phyloP scores from a whole-genome alignment of 805 yeast genomes.

The Cyberlindnera euphorbiiphila region DNA sequence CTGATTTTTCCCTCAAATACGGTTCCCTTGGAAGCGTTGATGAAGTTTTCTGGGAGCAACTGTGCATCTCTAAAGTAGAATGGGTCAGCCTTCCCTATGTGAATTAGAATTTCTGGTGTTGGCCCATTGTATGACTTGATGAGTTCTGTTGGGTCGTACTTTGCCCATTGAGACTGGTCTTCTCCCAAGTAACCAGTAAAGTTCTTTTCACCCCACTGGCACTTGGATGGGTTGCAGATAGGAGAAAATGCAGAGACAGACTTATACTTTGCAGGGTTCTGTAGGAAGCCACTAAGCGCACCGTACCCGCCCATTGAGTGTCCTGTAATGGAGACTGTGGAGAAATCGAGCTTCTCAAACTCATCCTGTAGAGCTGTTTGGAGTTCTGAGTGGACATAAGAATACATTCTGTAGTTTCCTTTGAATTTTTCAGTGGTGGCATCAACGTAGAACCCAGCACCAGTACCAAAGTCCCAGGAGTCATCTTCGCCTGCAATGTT shows the following conservation, averaged over 20 bases:
- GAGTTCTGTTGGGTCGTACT: constrained; percentile 83
- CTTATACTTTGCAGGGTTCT: constrained; percentile 66
- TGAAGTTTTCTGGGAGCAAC: constrained; percentile 71
- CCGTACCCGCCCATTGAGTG: constrained; percentile 99
- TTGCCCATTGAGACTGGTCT: constrained; percentile 49
- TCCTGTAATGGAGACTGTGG: constrained; percentile 76
- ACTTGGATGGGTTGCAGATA: constrained; percentile 69
- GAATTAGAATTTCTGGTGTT: constrained; percentile 64
- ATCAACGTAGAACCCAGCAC: constrained; percentile 93
- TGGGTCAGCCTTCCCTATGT: constrained; percentile 77
- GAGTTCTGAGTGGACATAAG: constrained; percentile 74
- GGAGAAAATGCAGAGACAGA: constrained; percentile 92
- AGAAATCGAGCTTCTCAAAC: constrained; percentile 50
- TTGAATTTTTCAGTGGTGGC: constrained; percentile 73
- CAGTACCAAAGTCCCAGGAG: constrained; percentile 86
- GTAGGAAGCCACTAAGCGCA: constrained; percentile 67
- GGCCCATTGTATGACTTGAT: constrained; percentile 54
- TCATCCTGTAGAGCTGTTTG: constrained; percentile 39
- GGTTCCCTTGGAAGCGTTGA: constrained; percentile 51
- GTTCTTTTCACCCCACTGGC: constrained; percentile 88
- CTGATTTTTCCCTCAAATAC: constrained; percentile 57
- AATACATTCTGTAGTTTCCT: constrained; percentile 78
- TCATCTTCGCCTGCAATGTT: constrained; percentile 76
- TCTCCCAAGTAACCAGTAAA: constrained; percentile 74
- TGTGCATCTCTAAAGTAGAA: constrained; percentile 59